A percentile compares a stretch with the other conserved stretches of the same genome.
Evolutionary conservation across 176 grass and related monocot species (phyloP).

Genomic region (Musa beccarii): DNA sequence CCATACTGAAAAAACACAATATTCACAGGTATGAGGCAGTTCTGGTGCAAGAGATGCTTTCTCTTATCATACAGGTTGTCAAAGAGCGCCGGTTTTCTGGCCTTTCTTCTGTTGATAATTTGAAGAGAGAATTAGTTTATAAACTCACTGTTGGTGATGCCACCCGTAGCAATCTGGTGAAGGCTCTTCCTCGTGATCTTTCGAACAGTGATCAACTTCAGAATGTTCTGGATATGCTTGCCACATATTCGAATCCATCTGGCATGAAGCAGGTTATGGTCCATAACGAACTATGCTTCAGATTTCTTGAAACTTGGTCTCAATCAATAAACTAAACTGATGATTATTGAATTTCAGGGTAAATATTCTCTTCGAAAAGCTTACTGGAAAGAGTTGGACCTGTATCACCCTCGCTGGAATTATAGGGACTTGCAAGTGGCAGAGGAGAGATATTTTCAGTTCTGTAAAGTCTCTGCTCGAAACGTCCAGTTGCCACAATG

Average conservation of each 20-base stretch:
- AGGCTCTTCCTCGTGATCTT: constrained; percentile 82
- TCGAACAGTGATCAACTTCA: constrained; percentile 64
- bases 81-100: constrained; percentile 91
- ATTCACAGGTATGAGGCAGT: constrained; percentile 65
- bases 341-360: constrained; percentile 37
- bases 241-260: constrained; percentile 88
- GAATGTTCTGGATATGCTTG: constrained; percentile 71
- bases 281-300: background rate
- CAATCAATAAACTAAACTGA: constrained; percentile 14
- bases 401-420: constrained; percentile 98
- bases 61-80: constrained; percentile 88
- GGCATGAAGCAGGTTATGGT: constrained; percentile 91
- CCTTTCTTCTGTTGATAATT: constrained; percentile 66
- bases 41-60: constrained; percentile 90
- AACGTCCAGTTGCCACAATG: constrained; percentile 84
- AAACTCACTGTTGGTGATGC: constrained; percentile 74
- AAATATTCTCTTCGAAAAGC: constrained; percentile 76
- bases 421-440: constrained; percentile 84
- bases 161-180: constrained; percentile 88
- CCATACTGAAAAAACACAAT: background rate
- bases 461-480: constrained; percentile 75
- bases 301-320: constrained; percentile 7
- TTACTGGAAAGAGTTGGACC: constrained; percentile 90
- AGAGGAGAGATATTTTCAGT: constrained; percentile 95
- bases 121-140: constrained; percentile 85